Evolutionary conservation across 176 grass and related monocot species (phyloP).

Genomic region (Juncus effusus): DNA sequence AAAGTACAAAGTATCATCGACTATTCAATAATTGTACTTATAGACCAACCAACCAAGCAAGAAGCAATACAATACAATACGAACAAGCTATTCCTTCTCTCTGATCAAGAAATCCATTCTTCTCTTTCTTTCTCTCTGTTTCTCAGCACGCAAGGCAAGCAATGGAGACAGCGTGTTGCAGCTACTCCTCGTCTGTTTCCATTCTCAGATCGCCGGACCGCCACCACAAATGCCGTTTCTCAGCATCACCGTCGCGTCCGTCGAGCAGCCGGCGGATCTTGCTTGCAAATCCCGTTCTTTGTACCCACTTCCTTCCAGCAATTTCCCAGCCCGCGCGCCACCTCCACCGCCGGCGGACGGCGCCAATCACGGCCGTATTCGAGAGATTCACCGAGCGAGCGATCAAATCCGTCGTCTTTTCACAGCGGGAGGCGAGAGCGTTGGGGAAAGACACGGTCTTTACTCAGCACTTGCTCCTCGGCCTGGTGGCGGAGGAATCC

Average conservation of each 20-base stretch:
- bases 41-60: neutral
- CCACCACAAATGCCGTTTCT: neutral
- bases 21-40: neutral
- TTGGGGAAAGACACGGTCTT: constrained; percentile 56
- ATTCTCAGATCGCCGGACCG: constrained; percentile 10
- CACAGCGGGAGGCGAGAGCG: constrained; percentile 73
- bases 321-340: neutral
- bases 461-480: constrained; percentile 84
- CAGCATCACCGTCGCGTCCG: neutral
- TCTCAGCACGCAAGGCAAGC: neutral
- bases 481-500: constrained; percentile 75
- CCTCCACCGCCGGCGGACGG: constrained; percentile 13
- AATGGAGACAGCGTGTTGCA: constrained; percentile 35
- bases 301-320: constrained; percentile 6
- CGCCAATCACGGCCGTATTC: constrained; percentile 49
- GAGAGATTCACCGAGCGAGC: constrained; percentile 88
- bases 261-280: neutral
- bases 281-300: constrained; percentile 12
- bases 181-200: constrained; percentile 20
- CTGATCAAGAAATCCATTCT: neutral
- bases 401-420: constrained; percentile 65
- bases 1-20: constrained; percentile 10
- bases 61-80: constrained; percentile 10
- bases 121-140: neutral
- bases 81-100: constrained; percentile 14